Evolutionary conservation across 176 grass and related monocot genomes (phyloP).

Genomic region (Avena sativa): DNA sequence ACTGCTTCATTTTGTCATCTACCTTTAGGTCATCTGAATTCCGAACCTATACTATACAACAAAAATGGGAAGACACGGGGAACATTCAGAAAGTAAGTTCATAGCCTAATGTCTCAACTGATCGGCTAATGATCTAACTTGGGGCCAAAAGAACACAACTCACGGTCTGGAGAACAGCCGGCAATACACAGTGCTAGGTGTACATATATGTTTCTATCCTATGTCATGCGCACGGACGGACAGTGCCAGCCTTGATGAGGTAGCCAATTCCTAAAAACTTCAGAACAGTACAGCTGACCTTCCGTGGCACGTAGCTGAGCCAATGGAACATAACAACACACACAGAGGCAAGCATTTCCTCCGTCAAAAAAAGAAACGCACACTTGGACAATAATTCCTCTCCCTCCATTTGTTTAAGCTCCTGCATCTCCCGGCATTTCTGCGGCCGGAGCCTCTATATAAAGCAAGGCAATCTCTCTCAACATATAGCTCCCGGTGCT

Average conservation of each 20-base stretch:
- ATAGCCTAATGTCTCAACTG: not conserved
- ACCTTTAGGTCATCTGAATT: not conserved
- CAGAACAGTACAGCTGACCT: conserved; percentile 26
- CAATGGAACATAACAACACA: conserved; percentile 34
- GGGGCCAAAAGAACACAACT: conserved; percentile 34
- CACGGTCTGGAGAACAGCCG: conserved; percentile 47
- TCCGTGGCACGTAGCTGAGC: conserved; percentile 37
- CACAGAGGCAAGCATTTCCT: conserved; percentile 20
- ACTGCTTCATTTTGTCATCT: not conserved
- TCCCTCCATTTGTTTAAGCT: conserved; percentile 34
- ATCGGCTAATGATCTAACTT: conserved; percentile 25
- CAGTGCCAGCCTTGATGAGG: conserved; percentile 17
- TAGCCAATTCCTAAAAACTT: conserved; percentile 35
- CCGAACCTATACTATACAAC: conserved; percentile 7
- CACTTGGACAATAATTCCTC: conserved; percentile 45
- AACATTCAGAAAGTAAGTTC: not conserved
- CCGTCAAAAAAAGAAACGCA: conserved; percentile 26
- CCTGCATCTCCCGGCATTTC: not conserved
- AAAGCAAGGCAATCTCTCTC: conserved; percentile 32
- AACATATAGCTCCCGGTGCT: conserved; percentile 39
- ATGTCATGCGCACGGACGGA: conserved; percentile 24
- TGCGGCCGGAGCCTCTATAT: conserved; percentile 31
- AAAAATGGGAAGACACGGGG: conserved; percentile 6
- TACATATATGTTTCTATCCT: conserved; percentile 44
- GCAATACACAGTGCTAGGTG: conserved; percentile 29